Conservation (phyloP, 768 basidiomycete species). For the Suillus americanus region DNA sequence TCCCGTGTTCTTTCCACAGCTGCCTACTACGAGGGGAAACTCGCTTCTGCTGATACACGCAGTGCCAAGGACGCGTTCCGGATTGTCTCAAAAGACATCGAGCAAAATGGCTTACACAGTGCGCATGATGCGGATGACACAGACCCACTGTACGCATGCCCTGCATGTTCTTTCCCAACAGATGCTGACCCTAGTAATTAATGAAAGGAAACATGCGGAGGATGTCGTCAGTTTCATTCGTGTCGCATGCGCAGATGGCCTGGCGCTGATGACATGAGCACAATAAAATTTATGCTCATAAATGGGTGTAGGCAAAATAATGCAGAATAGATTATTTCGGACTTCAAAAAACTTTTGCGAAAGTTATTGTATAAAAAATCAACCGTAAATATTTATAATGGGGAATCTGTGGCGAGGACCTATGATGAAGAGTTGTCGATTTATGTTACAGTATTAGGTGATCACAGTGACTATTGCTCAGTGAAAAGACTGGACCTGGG, state of each 20-base stretch:
- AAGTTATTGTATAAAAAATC: no score
- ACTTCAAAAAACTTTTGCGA: no score
- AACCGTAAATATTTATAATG: no score
- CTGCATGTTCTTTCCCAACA: conserved; percentile 6
- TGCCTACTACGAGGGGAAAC: conserved; percentile 56
- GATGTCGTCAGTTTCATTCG: conserved; percentile 56
- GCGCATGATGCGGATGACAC: conserved; percentile 28
- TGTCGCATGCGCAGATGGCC: conserved; percentile 53
- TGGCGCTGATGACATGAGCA: conserved; percentile 50
- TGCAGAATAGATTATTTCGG: no score
- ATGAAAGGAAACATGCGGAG: conserved; percentile 41
- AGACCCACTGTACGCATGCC: conserved; percentile 47
- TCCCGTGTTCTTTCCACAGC: conserved; percentile 41
- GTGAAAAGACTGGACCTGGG: no score
- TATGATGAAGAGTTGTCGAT: no score
- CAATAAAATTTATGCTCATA: neutral
- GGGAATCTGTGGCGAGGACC: no score
- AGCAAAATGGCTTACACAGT: conserved; percentile 56
- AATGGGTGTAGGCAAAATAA: no score
- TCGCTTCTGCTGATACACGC: conserved; percentile 40
- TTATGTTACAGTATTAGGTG: no score
- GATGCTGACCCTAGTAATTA: conserved; percentile 19
- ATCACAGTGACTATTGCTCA: no score
- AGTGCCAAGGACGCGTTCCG: conserved; percentile 58
- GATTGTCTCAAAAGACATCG: conserved; percentile 59